Evolutionary conservation across 129 eudicot genomes (phyloP).

Genomic region (Cynara cardunculus): DNA sequence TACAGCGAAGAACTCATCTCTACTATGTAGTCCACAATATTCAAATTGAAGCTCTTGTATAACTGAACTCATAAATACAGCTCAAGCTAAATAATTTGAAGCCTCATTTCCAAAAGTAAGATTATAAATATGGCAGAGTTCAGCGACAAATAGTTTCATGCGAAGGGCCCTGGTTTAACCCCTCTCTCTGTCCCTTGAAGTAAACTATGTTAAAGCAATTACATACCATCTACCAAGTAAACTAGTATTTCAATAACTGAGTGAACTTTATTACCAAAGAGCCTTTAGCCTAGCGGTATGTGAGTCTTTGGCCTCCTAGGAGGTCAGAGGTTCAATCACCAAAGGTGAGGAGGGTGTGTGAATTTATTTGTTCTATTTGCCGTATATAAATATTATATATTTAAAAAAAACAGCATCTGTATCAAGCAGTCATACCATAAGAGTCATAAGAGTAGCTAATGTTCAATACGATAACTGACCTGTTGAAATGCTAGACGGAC

Average conservation of each 20-base stretch:
- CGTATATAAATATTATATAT: too few relatives aligned
- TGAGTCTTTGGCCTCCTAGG: too few relatives aligned
- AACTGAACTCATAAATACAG: neutral
- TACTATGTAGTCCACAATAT: neutral
- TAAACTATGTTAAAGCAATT: neutral
- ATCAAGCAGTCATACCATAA: constrained; percentile 9
- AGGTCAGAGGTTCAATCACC: too few relatives aligned
- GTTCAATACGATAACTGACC: constrained; percentile 53
- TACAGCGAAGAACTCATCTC: neutral
- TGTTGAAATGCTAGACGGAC: constrained; percentile 64
- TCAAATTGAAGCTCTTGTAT: neutral
- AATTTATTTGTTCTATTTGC: too few relatives aligned
- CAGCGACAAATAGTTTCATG: neutral
- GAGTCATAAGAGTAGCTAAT: neutral
- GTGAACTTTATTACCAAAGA: neutral
- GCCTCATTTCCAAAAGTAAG: neutral
- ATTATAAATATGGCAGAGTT: neutral
- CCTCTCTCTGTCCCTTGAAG: neutral
- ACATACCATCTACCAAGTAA: neutral
- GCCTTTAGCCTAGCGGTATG: too few relatives aligned
- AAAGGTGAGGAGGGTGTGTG: too few relatives aligned
- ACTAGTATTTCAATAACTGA: neutral
- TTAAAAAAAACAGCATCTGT: neutral
- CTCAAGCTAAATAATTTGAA: neutral
- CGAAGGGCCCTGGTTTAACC: neutral